Percentiles rank a stretch among this genome's conserved stretches.
Evolutionary conservation across 371 early-diverging fungal genomes (phyloP).

Genomic region (Vittaforma corneae): DNA sequence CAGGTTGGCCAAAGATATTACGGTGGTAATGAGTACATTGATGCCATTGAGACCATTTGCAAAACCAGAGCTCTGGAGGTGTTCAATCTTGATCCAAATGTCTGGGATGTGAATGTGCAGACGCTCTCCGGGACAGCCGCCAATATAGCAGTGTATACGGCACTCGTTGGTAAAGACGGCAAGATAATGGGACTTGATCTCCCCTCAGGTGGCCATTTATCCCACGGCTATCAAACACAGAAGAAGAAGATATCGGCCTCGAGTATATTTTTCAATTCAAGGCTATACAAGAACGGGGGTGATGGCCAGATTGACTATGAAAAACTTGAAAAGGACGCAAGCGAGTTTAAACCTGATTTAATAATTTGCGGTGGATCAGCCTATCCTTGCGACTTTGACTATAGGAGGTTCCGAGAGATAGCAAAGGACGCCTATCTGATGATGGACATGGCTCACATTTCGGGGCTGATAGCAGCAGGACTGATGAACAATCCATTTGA

Average conservation of each 20-base stretch:
- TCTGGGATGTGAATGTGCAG: conserved; percentile 98
- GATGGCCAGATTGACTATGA: conserved; percentile 83
- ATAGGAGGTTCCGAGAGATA: conserved; percentile 57
- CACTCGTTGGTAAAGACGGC: conserved; percentile 87
- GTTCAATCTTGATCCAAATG: conserved; percentile 69
- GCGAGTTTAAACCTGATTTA: conserved; percentile 81
- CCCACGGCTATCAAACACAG: conserved; percentile 92
- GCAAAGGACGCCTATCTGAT: conserved; percentile 74
- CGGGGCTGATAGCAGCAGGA: conserved; percentile 59
- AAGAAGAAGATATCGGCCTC: conserved; percentile 89
- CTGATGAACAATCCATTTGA: conserved; percentile 67
- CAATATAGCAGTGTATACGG: conserved; percentile 87
- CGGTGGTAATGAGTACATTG: conserved; percentile 95
- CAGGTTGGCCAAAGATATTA: conserved; percentile 74
- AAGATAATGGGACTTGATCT: conserved; percentile 93
- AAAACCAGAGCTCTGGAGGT: conserved; percentile 74
- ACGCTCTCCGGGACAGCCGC: conserved; percentile 83
- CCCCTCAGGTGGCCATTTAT: conserved; percentile 94
- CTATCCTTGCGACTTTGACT: conserved; percentile 87
- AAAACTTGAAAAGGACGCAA: conserved; percentile 69
- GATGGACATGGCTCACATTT: conserved; percentile 93
- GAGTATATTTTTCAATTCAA: conserved; percentile 86
- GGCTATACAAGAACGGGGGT: conserved; percentile 83
- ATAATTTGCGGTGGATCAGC: conserved; percentile 93
- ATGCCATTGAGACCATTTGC: conserved; percentile 80